A percentile compares a stretch with the other conserved stretches of the same genome.
Evolutionary conservation across 805 yeast species (phyloP).

Genomic region (Ogataea trehalophila): DNA sequence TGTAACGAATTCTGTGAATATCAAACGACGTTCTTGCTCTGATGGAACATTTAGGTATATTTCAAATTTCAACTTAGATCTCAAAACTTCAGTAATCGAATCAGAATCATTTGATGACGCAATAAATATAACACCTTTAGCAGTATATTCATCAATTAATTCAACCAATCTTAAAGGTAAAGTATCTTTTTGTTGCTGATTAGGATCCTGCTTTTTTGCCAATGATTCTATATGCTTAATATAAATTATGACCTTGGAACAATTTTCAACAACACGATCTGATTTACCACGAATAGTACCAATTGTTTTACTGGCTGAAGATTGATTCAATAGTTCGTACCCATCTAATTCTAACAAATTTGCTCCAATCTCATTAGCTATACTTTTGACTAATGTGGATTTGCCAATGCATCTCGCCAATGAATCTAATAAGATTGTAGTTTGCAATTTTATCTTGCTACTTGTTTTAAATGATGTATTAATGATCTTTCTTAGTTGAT

Average conservation of each 20-base stretch:
- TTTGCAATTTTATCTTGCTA: slow-evolving; percentile 38
- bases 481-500: slow-evolving; percentile 48
- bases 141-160: slow-evolving; percentile 49
- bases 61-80: slow-evolving; percentile 73
- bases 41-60: slow-evolving; percentile 70
- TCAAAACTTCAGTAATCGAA: slow-evolving; percentile 55
- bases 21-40: slow-evolving; percentile 64
- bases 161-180: slow-evolving; percentile 52
- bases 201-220: slow-evolving; percentile 62
- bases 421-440: slow-evolving; percentile 65
- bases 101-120: slow-evolving; percentile 71
- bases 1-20: slow-evolving; percentile 49
- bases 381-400: slow-evolving; percentile 50
- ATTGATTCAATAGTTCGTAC: slow-evolving; percentile 57
- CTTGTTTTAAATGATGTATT: slow-evolving; percentile 40
- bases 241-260: slow-evolving; percentile 47
- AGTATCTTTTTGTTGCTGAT: slow-evolving; percentile 37
- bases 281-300: slow-evolving; percentile 74
- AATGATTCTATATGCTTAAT: slow-evolving; percentile 72
- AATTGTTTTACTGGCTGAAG: slow-evolving; percentile 71
- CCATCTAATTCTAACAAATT: slow-evolving; percentile 69
- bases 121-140: slow-evolving; percentile 46
- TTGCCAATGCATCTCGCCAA: slow-evolving; percentile 78
- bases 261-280: slow-evolving; percentile 51
- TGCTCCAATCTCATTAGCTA: slow-evolving; percentile 56